Evolutionary conservation across 371 early-diverging fungal genomes (phyloP), one percentile per base, ranked within the genome.

Genomic region (Circinella umbellata): DNA sequence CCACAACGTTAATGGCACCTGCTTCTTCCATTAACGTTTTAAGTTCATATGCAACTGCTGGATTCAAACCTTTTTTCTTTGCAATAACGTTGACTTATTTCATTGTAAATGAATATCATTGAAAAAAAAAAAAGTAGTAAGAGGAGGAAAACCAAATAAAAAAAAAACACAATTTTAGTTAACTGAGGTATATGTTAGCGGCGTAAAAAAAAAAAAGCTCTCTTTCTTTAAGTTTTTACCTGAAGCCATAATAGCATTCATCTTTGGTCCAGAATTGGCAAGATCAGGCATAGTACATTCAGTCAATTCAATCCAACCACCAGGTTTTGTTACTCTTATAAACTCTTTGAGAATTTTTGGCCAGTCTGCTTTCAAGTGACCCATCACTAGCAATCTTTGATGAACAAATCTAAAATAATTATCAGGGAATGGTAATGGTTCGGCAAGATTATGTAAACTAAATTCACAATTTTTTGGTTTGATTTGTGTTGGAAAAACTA

Each of bases 391-490:
- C n/a, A 82, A 49, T 49, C 87, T 77, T 67, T 88, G 84, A 68
- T 86, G 81, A 37, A 88, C 74, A 74, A 79, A 87, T 53, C 84
- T 85, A 75, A 88, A 86, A 48, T 74, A 66, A 61, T 82, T 74
- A 60, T 83, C 81, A 4, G 84, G 80, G 69, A 80, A 87, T 11
- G 88, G 87, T 17, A 88, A 62, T 0, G 80, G 76, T 15, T 88
- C 81, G 11, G 83, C 75, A 64, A 89, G 77, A 64, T 89, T 89
- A 67, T 81, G 76, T 17, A 82, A 69, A n/a, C 71, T 68, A 69
- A 89, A 87, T 20, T 80, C 75, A 14, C 79, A 79, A 71, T 75
- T 75, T n/a, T 38, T 36, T 18, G 75, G 75, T 51, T 69, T 68
- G 61, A 71, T 64, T 18, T 46, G 59, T 18, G 57, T 54, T 10